Evolutionary conservation across 164 flowering plant genomes (phyloP).

Genomic region (Saururus chinensis): DNA sequence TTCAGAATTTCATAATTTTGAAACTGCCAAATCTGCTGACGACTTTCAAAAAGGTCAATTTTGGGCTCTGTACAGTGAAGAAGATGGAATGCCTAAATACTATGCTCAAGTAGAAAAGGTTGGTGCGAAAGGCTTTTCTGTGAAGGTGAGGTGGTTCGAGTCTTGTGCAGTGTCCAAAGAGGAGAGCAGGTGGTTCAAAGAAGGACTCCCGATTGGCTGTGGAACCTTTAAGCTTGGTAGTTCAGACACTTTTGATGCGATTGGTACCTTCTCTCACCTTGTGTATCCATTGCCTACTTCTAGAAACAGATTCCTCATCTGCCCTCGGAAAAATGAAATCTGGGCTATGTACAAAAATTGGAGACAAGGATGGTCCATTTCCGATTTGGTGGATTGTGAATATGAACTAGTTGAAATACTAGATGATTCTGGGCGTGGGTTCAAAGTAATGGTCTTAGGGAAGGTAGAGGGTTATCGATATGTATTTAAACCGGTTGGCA

Average conservation of each 20-base stretch:
- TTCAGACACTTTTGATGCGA: neutral
- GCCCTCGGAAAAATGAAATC: slow-evolving; percentile 51
- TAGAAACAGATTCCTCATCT: slow-evolving; percentile 24
- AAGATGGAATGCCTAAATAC: slow-evolving; percentile 53
- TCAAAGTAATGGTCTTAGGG: slow-evolving; percentile 19
- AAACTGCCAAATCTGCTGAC: slow-evolving; percentile 21
- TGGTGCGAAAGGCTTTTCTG: slow-evolving; percentile 7
- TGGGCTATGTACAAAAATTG: slow-evolving; percentile 63
- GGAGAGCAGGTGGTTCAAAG: slow-evolving; percentile 28
- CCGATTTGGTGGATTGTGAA: slow-evolving; percentile 14
- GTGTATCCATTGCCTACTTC: slow-evolving; percentile 12
- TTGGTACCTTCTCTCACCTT: slow-evolving; percentile 40
- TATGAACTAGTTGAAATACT: slow-evolving; percentile 41
- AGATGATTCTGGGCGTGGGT: slow-evolving; percentile 7
- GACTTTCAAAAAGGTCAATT: slow-evolving; percentile 45
- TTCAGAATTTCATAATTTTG: slow-evolving; percentile 44
- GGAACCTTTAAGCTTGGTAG: slow-evolving; percentile 33
- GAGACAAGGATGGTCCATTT: slow-evolving; percentile 12
- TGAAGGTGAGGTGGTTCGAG: slow-evolving; percentile 34
- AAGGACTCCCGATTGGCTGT: slow-evolving; percentile 38
- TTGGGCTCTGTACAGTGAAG: slow-evolving; percentile 61
- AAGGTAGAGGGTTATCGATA: slow-evolving; percentile 14
- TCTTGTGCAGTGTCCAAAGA: slow-evolving; percentile 9
- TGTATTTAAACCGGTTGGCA: slow-evolving; percentile 15
- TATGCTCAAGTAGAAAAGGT: slow-evolving; percentile 37